phyloP scores from a whole-genome alignment of 1,284 basidiomycete genomes.

The Papiliotrema fonsecae region DNA sequence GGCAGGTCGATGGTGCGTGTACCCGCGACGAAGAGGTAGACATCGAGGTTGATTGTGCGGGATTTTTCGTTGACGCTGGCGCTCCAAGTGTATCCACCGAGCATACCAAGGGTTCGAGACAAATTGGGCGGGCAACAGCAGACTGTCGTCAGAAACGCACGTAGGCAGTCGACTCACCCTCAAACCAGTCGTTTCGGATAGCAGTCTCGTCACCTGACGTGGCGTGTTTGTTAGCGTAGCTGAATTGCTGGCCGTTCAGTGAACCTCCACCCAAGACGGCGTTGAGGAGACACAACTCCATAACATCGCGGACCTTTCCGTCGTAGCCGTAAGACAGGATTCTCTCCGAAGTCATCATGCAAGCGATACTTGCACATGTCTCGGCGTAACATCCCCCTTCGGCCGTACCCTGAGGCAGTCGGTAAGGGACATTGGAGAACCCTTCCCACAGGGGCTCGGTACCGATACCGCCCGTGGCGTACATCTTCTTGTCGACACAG shows the following conservation, averaged over 20 bases:
- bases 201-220: conserved; percentile 29
- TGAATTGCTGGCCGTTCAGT: conserved; percentile 28
- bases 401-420: conserved; percentile 27
- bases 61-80: conserved; percentile 11
- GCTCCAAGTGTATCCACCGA: conserved; percentile 36
- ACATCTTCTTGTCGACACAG: conserved; percentile 28
- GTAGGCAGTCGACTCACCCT: conserved; percentile 15
- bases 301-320: conserved; percentile 23
- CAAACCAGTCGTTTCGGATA: conserved; percentile 31
- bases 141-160: conserved; percentile 12
- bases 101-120: conserved; percentile 31
- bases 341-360: conserved; percentile 36
- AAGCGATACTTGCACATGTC: conserved; percentile 35
- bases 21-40: conserved; percentile 29
- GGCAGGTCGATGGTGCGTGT: conserved; percentile 23
- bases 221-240: conserved; percentile 35
- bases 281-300: conserved; percentile 33
- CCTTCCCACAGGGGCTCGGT: conserved; percentile 27
- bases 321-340: conserved; percentile 21
- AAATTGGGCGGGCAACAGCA: conserved; percentile 40
- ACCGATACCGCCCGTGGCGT: conserved; percentile 34
- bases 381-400: conserved; percentile 39
- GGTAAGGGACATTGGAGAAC: conserved; percentile 22
- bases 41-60: conserved; percentile 19
- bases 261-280: conserved; percentile 29